Percentiles rank a stretch among this genome's conserved stretches.
phyloP scores from a whole-genome alignment of 202 grass and related monocot genomes.

The Schoenoplectus triqueter region DNA sequence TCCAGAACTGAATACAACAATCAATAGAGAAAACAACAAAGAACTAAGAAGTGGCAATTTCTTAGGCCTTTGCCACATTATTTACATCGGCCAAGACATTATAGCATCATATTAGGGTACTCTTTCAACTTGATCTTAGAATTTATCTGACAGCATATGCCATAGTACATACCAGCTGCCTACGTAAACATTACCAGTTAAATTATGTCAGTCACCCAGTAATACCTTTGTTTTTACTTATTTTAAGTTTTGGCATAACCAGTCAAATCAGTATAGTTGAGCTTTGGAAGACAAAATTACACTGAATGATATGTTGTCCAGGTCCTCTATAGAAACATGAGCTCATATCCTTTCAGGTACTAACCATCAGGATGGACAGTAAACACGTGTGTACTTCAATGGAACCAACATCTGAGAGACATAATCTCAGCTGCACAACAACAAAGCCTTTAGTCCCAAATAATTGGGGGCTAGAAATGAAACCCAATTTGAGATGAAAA shows the following conservation, averaged over 20 bases:
- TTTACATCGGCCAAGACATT: background rate
- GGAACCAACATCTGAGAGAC: background rate
- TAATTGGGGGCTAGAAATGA: too few species aligned
- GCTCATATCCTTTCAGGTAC: slow-evolving; percentile 5
- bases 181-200: slow-evolving; percentile 10
- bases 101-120: background rate
- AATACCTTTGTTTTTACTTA: background rate
- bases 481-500: too few species aligned
- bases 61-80: background rate
- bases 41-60: background rate
- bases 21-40: slow-evolving; percentile 5
- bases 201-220: background rate
- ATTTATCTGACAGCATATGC: too few species aligned
- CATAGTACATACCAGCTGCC: background rate
- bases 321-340: background rate
- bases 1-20: slow-evolving; percentile 67
- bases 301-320: background rate
- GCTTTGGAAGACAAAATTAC: background rate
- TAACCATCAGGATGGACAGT: background rate
- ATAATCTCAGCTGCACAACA: background rate
- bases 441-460: too few species aligned
- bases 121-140: too few species aligned
- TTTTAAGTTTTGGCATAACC: background rate
- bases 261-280: background rate
- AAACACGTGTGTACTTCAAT: background rate